Conservation (phyloP, 2,329 filamentous ascomycete species). For the Lachnellula subtilissima region DNA sequence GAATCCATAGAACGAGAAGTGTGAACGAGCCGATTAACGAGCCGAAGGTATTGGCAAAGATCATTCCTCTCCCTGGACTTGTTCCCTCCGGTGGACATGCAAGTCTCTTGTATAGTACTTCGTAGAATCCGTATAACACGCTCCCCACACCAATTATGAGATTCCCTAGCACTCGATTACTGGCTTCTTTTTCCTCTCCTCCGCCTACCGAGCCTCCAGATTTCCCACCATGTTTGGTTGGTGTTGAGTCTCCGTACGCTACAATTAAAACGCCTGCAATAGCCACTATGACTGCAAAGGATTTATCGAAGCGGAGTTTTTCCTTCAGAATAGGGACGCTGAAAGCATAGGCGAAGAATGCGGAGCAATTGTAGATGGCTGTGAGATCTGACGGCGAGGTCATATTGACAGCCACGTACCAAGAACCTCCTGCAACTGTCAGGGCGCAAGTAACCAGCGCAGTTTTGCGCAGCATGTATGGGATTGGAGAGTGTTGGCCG, state of each 20-base stretch:
- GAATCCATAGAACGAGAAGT: conserved; percentile 82
- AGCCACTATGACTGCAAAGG: conserved; percentile 78
- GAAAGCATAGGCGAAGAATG: conserved; percentile 98
- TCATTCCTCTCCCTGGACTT: conserved; percentile 79
- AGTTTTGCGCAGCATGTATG: conserved; percentile 76
- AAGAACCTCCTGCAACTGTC: conserved; percentile 85
- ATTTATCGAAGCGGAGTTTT: conserved; percentile 77
- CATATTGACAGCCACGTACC: conserved; percentile 92
- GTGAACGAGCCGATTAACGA: conserved; percentile 85
- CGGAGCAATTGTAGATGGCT: conserved; percentile 98
- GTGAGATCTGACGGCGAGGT: conserved; percentile 92
- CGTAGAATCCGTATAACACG: conserved; percentile 92
- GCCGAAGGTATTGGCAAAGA: conserved; percentile 92
- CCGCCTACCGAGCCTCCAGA: conserved; percentile 50
- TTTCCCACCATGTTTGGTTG: conserved; percentile 48
- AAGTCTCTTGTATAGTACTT: conserved; percentile 90
- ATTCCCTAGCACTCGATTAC: conserved; percentile 75
- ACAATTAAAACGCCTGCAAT: conserved; percentile 91
- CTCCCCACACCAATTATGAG: conserved; percentile 86
- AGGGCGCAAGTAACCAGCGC: conserved; percentile 78
- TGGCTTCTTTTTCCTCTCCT: conserved; percentile 45
- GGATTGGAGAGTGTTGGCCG: conserved; percentile 49
- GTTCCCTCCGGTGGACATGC: conserved; percentile 91
- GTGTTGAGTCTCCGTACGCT: conserved; percentile 75
- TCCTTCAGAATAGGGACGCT: conserved; percentile 86